A percentile compares a stretch with the other conserved stretches of the same genome.
Evolutionary conservation across 768 basidiomycete genomes (phyloP).

Genomic region (Rhodotorula kratochvilovae): DNA sequence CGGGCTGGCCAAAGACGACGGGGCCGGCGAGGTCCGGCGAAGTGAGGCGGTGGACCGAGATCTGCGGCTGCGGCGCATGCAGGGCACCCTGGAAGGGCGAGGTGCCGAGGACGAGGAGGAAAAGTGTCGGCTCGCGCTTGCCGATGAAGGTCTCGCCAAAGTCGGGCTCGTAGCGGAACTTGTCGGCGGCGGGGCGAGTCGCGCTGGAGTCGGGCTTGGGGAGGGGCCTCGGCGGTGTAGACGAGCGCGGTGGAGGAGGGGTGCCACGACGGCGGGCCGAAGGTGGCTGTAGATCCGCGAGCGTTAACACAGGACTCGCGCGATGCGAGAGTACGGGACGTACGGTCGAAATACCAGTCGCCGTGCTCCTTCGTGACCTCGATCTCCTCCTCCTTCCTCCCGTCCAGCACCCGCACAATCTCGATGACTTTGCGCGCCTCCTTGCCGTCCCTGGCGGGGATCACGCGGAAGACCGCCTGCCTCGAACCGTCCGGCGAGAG

Average conservation of each 20-base stretch:
- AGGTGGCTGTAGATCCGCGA: constrained; percentile 50
- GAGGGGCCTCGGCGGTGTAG: constrained; percentile 61
- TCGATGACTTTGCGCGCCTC: constrained; percentile 56
- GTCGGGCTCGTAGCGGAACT: constrained; percentile 58
- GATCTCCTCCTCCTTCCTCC: constrained; percentile 52
- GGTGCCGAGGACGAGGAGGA: constrained; percentile 55
- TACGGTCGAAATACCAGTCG: constrained; percentile 63
- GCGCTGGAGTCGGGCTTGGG: constrained; percentile 39
- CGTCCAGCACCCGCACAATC: constrained; percentile 53
- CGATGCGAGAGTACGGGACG: background rate
- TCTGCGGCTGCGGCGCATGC: constrained; percentile 13
- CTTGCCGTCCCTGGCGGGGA: constrained; percentile 33
- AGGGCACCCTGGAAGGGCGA: constrained; percentile 9
- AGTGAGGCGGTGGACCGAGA: constrained; percentile 19
- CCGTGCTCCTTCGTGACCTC: constrained; percentile 62
- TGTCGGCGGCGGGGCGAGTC: constrained; percentile 37
- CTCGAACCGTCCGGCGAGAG: constrained; percentile 52
- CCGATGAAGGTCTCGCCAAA: constrained; percentile 63
- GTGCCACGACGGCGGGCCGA: constrained; percentile 58
- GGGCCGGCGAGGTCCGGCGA: background rate
- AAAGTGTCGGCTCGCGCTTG: constrained; percentile 56
- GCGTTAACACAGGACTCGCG: background rate
- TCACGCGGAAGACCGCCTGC: constrained; percentile 54
- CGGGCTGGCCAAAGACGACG: constrained; percentile 56
- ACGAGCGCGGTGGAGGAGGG: constrained; percentile 56